A percentile compares a stretch with the other conserved stretches of the same genome.
phyloP scores from a whole-genome alignment of 495 filamentous ascomycete genomes.

The Penicillium silybi region DNA sequence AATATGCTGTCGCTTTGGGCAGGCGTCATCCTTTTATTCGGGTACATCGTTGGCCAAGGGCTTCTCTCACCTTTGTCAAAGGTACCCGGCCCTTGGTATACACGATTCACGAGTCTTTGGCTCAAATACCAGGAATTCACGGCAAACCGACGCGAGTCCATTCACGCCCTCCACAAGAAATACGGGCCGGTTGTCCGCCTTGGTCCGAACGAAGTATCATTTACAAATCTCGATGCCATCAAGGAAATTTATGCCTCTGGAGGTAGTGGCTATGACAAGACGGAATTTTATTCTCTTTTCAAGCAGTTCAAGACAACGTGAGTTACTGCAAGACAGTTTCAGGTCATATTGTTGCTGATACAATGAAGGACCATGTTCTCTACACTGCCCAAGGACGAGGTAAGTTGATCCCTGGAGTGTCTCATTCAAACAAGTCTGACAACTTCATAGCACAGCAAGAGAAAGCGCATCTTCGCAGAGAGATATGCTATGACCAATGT shows the following conservation, averaged over 20 bases:
- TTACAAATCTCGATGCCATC: slow-evolving; percentile 53
- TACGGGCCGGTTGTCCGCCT: slow-evolving; percentile 58
- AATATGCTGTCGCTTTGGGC: slow-evolving; percentile 27
- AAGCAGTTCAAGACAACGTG: slow-evolving; percentile 34
- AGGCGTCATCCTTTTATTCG: slow-evolving; percentile 7
- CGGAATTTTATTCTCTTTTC: slow-evolving; percentile 63
- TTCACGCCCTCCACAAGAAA: slow-evolving; percentile 51
- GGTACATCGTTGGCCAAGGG: slow-evolving; percentile 5
- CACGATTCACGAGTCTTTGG: slow-evolving; percentile 47
- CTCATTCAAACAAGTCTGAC: background rate
- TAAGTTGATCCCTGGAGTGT: slow-evolving; percentile 8
- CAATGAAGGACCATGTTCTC: slow-evolving; percentile 55
- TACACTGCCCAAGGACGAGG: slow-evolving; percentile 51
- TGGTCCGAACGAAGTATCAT: slow-evolving; percentile 58
- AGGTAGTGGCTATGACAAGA: slow-evolving; percentile 66
- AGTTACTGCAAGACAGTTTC: background rate
- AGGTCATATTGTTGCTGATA: background rate
- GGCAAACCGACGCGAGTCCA: slow-evolving; percentile 47
- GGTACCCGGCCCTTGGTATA: slow-evolving; percentile 52
- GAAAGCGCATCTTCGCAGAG: slow-evolving; percentile 58
- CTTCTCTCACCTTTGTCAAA: slow-evolving; percentile 12
- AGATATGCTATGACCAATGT: slow-evolving; percentile 66
- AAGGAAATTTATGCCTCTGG: slow-evolving; percentile 63
- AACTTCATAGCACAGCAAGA: slow-evolving; percentile 48
- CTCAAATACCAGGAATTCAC: slow-evolving; percentile 58